Percentiles rank a stretch among this genome's conserved stretches.
phyloP scores from a whole-genome alignment of 2,329 filamentous ascomycete species.

The Aspergillus melleus region DNA sequence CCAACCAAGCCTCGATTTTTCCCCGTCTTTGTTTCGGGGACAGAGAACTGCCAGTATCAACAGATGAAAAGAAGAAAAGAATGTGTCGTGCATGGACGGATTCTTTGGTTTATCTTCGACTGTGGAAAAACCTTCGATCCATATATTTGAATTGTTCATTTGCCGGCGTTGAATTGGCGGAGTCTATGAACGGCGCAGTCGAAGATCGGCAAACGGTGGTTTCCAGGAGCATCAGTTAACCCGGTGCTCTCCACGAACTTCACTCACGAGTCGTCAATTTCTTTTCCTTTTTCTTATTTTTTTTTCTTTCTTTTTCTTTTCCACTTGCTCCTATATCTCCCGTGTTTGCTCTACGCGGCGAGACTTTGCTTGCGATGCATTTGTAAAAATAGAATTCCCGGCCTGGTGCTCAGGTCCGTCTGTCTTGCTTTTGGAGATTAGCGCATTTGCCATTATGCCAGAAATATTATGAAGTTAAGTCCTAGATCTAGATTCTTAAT shows the following conservation, averaged over 20 bases:
- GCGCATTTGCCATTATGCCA: constrained; percentile 35
- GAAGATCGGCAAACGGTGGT: constrained; percentile 29
- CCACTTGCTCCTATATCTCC: not conserved
- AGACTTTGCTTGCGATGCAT: constrained; percentile 26
- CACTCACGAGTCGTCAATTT: constrained; percentile 15
- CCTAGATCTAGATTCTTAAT: not conserved
- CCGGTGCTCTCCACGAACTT: constrained; percentile 4
- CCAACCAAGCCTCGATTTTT: not conserved
- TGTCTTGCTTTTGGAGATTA: constrained; percentile 33
- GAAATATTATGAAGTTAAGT: constrained; percentile 34
- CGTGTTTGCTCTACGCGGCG: constrained; percentile 4
- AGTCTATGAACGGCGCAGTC: constrained; percentile 34
- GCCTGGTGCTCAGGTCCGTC: constrained; percentile 23
- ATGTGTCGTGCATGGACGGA: constrained; percentile 11
- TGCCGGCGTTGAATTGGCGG: constrained; percentile 40
- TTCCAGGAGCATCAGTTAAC: constrained; percentile 11
- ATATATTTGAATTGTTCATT: constrained; percentile 32
- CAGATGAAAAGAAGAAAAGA: constrained; percentile 7
- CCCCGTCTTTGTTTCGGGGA: not conserved
- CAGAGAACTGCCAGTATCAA: constrained; percentile 7
- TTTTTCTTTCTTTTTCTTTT: constrained; percentile 11
- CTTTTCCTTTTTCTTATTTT: constrained; percentile 14
- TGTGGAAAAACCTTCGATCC: constrained; percentile 3
- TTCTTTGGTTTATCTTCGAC: constrained; percentile 13
- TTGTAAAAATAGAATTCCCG: constrained; percentile 41